phyloP scores from a whole-genome alignment of 2,329 filamentous ascomycete species.

The Taxawa tesnikishii region DNA sequence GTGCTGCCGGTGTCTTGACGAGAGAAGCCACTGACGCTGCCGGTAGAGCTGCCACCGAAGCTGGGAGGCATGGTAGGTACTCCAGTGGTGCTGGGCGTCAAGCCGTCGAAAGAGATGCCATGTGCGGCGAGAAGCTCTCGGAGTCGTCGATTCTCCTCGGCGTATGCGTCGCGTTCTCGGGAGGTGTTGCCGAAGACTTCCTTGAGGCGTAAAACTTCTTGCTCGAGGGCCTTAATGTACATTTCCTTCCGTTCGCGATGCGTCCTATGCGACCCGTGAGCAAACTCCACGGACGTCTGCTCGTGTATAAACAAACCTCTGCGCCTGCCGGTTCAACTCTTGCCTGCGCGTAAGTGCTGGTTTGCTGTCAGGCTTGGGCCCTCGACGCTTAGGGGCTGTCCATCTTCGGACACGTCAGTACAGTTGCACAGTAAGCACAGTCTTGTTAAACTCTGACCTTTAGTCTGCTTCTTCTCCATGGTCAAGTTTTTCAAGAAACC shows the following conservation, averaged over 20 bases:
- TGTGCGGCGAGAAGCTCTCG: slow-evolving; percentile 48
- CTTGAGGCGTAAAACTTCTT: slow-evolving; percentile 79
- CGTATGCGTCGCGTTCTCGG: slow-evolving; percentile 62
- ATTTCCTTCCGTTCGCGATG: slow-evolving; percentile 94
- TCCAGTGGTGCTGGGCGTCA: slow-evolving; percentile 22
- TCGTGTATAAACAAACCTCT: slow-evolving; percentile 50
- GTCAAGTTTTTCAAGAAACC: slow-evolving; percentile 51
- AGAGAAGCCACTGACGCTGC: slow-evolving; percentile 54
- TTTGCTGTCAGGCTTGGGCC: slow-evolving; percentile 93
- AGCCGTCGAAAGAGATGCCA: slow-evolving; percentile 44
- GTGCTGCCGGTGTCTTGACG: slow-evolving; percentile 32
- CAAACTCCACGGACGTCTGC: background rate
- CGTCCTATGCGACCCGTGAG: slow-evolving; percentile 37
- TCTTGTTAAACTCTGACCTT: slow-evolving; percentile 43
- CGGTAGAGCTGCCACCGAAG: slow-evolving; percentile 33
- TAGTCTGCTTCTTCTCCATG: slow-evolving; percentile 60
- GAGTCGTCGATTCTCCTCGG: slow-evolving; percentile 69
- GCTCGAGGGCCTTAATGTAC: slow-evolving; percentile 88
- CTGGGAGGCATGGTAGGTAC: slow-evolving; percentile 14
- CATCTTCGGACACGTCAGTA: too few relatives aligned
- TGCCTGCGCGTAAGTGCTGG: slow-evolving; percentile 85
- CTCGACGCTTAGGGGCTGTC: slow-evolving; percentile 83
- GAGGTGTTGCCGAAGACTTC: slow-evolving; percentile 65
- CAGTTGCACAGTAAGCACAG: slow-evolving; percentile 44
- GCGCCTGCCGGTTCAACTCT: slow-evolving; percentile 89